A percentile compares a stretch with the other conserved stretches of the same genome.
phyloP scores from a whole-genome alignment of 441 rosid species.

The Geranium incanum region DNA sequence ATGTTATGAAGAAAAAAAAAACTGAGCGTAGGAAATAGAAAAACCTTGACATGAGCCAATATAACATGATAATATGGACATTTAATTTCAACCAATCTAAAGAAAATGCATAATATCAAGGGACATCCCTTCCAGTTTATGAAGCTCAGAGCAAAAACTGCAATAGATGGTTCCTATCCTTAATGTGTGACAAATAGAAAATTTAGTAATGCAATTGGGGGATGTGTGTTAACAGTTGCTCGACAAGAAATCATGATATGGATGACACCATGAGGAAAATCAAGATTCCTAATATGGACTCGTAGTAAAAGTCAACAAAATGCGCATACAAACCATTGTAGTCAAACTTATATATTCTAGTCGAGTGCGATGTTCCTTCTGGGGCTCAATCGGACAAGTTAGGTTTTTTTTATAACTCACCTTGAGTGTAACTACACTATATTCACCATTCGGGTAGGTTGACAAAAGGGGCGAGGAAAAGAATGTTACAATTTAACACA shows the following conservation, averaged over 20 bases:
- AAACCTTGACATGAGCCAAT: neutral
- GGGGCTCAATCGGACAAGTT: no score
- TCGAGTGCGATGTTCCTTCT: no score
- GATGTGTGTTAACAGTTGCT: neutral
- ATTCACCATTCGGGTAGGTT: no score
- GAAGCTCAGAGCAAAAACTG: neutral
- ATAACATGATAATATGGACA: neutral
- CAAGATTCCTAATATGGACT: neutral
- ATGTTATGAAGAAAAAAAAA: neutral
- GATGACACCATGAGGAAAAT: neutral
- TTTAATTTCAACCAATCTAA: neutral
- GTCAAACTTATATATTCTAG: neutral
- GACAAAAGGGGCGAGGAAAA: no score
- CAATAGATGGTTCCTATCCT: neutral
- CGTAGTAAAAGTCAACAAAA: neutral
- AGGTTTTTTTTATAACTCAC: no score
- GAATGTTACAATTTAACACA: neutral
- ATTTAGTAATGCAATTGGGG: neutral
- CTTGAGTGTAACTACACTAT: no score
- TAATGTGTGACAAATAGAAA: neutral
- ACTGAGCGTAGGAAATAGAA: neutral
- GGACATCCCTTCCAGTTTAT: neutral
- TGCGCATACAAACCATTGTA: neutral
- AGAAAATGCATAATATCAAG: neutral
- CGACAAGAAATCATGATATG: neutral